Conservation (phyloP, 169 alveolate genomes). For the Besnoitia besnoiti region DNA sequence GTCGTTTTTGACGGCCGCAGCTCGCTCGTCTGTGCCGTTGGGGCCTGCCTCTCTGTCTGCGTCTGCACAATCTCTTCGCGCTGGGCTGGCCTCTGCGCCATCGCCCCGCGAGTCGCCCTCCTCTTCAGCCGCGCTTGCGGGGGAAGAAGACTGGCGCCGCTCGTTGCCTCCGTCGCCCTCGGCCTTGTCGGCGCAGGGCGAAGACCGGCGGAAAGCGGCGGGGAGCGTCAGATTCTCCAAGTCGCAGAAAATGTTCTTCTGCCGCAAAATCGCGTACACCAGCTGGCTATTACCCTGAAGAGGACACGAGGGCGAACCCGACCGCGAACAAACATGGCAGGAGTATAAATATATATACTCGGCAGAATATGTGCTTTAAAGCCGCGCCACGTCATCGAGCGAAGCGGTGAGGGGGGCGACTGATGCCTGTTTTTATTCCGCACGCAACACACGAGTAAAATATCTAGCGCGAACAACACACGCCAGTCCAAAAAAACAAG, state of each 20-base stretch:
- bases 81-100: neutral
- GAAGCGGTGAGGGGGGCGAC: too few relatives aligned
- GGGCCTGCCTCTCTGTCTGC: neutral
- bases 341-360: too few relatives aligned
- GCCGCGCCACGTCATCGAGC: too few relatives aligned
- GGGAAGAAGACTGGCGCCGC: neutral
- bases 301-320: neutral
- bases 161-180: neutral
- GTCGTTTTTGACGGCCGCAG: neutral
- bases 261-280: conserved; percentile 53
- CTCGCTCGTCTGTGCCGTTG: neutral
- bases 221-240: neutral
- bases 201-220: neutral
- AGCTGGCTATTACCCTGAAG: conserved; percentile 49
- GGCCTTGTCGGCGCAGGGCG: neutral
- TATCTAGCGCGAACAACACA: too few relatives aligned
- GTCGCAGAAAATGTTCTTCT: conserved; percentile 33
- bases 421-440: too few relatives aligned
- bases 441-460: too few relatives aligned
- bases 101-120: neutral
- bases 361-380: too few relatives aligned
- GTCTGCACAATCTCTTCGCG: neutral
- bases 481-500: too few relatives aligned
- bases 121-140: too few relatives aligned
- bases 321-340: too few relatives aligned